Evolutionary conservation across 2,329 filamentous ascomycete species (phyloP).

Genomic region (Claviceps quebecensis): DNA sequence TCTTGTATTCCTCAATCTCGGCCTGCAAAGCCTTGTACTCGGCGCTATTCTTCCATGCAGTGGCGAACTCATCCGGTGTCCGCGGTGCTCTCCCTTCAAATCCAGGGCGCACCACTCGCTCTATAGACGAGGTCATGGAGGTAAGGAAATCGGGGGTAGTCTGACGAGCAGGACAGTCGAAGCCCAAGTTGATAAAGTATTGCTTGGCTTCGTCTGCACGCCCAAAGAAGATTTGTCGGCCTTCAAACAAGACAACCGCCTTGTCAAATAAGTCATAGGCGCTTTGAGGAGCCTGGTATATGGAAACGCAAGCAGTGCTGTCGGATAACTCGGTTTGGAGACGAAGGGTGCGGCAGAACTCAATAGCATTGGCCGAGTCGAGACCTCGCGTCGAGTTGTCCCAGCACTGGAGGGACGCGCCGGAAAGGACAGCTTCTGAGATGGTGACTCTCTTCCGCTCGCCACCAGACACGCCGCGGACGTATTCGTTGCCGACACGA

Average conservation of each 20-base stretch:
- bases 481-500: slow-evolving; percentile 59
- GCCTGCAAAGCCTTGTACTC: slow-evolving; percentile 35
- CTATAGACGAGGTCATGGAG: slow-evolving; percentile 47
- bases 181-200: slow-evolving; percentile 55
- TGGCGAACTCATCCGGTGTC: slow-evolving; percentile 48
- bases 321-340: slow-evolving; percentile 53
- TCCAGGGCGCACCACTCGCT: slow-evolving; percentile 41
- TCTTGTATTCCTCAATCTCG: slow-evolving; percentile 43
- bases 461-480: slow-evolving; percentile 61
- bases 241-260: slow-evolving; percentile 43
- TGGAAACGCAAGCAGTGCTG: slow-evolving; percentile 54
- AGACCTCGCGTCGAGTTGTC: slow-evolving; percentile 63
- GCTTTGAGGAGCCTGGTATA: slow-evolving; percentile 55
- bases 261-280: slow-evolving; percentile 54
- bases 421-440: slow-evolving; percentile 44
- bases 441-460: slow-evolving; percentile 57
- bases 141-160: slow-evolving; percentile 62
- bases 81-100: slow-evolving; percentile 42
- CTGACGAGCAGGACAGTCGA: slow-evolving; percentile 50
- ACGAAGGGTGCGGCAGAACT: slow-evolving; percentile 58
- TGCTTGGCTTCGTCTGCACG: slow-evolving; percentile 42
- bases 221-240: slow-evolving; percentile 50
- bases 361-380: slow-evolving; percentile 61
- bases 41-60: slow-evolving; percentile 40
- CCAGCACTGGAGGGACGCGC: slow-evolving; percentile 49